These are phyloP conservation scores for Ananas comosus DNA, from an alignment of 176 grass and related monocot species.

Conservation along the genomic window DNA sequence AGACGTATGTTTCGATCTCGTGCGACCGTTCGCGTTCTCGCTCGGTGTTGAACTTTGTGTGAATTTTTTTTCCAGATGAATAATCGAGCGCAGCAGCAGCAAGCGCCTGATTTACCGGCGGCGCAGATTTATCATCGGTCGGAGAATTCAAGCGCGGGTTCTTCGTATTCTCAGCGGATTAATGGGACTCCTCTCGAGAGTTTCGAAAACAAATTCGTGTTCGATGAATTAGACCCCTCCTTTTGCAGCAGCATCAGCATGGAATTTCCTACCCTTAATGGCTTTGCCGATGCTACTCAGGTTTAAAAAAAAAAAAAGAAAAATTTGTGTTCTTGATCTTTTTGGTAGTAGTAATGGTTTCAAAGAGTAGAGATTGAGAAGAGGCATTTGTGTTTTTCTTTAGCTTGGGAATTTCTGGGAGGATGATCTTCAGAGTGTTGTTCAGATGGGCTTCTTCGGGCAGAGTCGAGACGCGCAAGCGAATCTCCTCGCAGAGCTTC, in stretches of 20 bases:
- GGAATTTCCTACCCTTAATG: constrained; percentile 19
- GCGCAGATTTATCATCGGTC: too few species aligned
- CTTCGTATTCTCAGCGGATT: too few species aligned
- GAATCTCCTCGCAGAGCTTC: background rate
- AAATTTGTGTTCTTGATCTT: background rate
- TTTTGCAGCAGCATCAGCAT: constrained; percentile 1
- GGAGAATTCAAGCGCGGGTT: too few species aligned
- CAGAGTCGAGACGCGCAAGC: constrained; percentile 13
- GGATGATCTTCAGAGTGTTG: constrained; percentile 61
- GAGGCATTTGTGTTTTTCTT: background rate
- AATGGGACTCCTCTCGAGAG: background rate
- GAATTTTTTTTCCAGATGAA: constrained; percentile 15
- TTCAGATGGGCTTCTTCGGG: constrained; percentile 56
- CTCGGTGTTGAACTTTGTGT: constrained; percentile 5
- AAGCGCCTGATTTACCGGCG: too few species aligned
- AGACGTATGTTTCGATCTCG: constrained; percentile 33
- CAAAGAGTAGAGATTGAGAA: background rate
- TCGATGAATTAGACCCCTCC: constrained; percentile 2
- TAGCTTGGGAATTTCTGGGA: constrained; percentile 51
- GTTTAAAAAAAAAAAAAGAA: too few species aligned
- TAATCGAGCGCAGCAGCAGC: constrained; percentile 3
- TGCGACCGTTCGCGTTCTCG: background rate
- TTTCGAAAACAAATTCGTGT: background rate
- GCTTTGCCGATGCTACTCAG: background rate
- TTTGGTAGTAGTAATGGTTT: constrained; percentile 40